phyloP scores from a whole-genome alignment of 495 filamentous ascomycete species.

The Melanomma pulvis-pyrius region DNA sequence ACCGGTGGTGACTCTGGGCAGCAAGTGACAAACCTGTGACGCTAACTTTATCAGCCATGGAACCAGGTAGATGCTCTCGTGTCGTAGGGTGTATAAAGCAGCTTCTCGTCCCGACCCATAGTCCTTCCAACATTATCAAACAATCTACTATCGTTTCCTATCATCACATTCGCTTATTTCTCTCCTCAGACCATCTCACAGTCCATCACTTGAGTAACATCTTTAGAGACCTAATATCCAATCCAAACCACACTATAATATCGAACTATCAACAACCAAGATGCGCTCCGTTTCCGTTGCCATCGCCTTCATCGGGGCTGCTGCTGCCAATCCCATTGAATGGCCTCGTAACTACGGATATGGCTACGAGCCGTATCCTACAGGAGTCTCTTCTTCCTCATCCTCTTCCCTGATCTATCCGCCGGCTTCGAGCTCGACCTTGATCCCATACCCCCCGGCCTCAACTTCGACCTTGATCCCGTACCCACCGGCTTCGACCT shows the following conservation, averaged over 20 bases:
- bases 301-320: conserved; percentile 31
- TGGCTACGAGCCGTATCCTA: conserved; percentile 17
- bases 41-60: conserved; percentile 24
- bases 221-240: conserved; percentile 27
- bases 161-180: conserved; percentile 32
- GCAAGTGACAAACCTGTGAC: conserved; percentile 27
- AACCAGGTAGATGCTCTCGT: conserved; percentile 17
- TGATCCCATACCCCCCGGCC: neutral
- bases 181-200: conserved; percentile 21
- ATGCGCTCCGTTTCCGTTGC: conserved; percentile 32
- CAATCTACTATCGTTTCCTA: conserved; percentile 30
- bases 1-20: conserved; percentile 17
- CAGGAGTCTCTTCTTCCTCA: conserved; percentile 14
- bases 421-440: conserved; percentile 1
- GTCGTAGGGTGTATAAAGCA: conserved; percentile 23
- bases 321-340: conserved; percentile 30
- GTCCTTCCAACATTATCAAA: conserved; percentile 18
- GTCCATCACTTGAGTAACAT: conserved; percentile 25
- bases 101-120: neutral
- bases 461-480: neutral
- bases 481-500: conserved; percentile 5
- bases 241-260: conserved; percentile 11
- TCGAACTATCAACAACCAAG: conserved; percentile 9
- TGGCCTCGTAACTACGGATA: conserved; percentile 21
- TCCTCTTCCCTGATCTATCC: neutral